These are phyloP conservation scores for Venturia effusa DNA, from an alignment of 2,329 filamentous ascomycete genomes.

Conservation along the genomic window DNA sequence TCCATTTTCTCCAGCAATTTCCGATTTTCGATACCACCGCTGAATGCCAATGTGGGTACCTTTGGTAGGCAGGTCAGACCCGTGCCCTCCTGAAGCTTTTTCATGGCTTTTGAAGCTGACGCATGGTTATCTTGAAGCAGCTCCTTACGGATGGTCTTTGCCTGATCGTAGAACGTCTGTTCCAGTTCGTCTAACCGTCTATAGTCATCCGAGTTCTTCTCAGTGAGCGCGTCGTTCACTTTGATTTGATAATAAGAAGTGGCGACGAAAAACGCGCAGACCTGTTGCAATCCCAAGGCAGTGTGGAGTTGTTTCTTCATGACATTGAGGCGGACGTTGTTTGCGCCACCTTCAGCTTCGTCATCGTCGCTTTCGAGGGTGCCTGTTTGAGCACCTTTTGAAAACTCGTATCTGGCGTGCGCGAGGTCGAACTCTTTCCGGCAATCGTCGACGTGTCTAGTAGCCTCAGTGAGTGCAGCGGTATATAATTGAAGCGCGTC, in stretches of 20 bases:
- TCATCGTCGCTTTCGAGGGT: slow-evolving; percentile 24
- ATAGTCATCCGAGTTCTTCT: slow-evolving; percentile 53
- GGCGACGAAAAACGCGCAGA: slow-evolving; percentile 72
- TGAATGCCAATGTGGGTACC: slow-evolving; percentile 40
- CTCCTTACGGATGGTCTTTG: slow-evolving; percentile 67
- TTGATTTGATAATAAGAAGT: slow-evolving; percentile 81
- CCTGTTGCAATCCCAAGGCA: slow-evolving; percentile 70
- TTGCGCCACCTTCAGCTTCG: slow-evolving; percentile 27
- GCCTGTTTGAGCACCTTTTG: slow-evolving; percentile 12
- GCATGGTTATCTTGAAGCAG: slow-evolving; percentile 51
- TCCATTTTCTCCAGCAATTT: slow-evolving; percentile 56
- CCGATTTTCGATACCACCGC: slow-evolving; percentile 62
- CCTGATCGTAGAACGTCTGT: slow-evolving; percentile 61
- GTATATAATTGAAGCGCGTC: slow-evolving; percentile 64
- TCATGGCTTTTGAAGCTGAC: slow-evolving; percentile 56
- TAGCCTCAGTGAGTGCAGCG: slow-evolving; percentile 30
- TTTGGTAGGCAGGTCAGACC: slow-evolving; percentile 52
- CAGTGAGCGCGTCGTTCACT: slow-evolving; percentile 48
- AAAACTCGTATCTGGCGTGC: slow-evolving; percentile 17
- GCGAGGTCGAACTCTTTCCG: slow-evolving; percentile 50
- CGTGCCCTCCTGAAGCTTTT: slow-evolving; percentile 34
- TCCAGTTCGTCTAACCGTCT: slow-evolving; percentile 58
- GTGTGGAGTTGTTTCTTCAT: slow-evolving; percentile 55
- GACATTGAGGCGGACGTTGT: slow-evolving; percentile 29
- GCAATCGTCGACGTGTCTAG: slow-evolving; percentile 49